Base-by-base conservation (phyloP, 2,329 filamentous ascomycete species). In the Alternaria tenuissima region DNA sequence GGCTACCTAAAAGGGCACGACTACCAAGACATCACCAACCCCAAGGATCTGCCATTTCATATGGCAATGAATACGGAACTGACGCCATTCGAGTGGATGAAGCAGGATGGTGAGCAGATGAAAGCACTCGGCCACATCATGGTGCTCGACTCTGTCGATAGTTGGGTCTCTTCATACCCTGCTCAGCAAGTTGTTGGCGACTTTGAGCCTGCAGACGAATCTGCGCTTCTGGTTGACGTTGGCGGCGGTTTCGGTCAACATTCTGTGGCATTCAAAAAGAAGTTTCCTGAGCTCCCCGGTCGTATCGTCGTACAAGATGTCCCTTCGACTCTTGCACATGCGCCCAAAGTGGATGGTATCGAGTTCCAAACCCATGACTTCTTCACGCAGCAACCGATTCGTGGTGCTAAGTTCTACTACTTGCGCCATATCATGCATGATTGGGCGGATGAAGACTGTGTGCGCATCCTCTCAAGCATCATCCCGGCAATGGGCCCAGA, bases 191-290 rank as follows among this genome's bases (percentile, higher is more conserved):
- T 63, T 8, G 52, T 73, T 12, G 60, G 51, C 0, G 22, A 48
- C 11, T 71, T 73, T 36, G n/a, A 57, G n/a, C 51, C 70, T 7
- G 12, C 46, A 1, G 20, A 54, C 0, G 55, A 68, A 3, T 69
- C 69, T 5, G 70, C 68, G 3, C 34, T 75, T 1, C 55, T 77
- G 7, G 72, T 76, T 11, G 73, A 77, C 22, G 61, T 77, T 2
- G 75, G 75, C 2, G 75, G 75, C n/a, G 73, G 75, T 1, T 75
- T 76, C 12, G 74, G 75, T 0, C 72, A 74, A 30, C 70, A 73
- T 43, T 59, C 69, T 1, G 36, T 61, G 6, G 63, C 61, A 1
- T 72, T 75, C 55, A 68, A 65, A 51, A 62, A 66, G 4, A 67
- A 66, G 26, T 65, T 69, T 39, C 36, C 62, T 1, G 22, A 55